Conservation (phyloP, 495 filamentous ascomycete genomes). For the Penicillium alfredii region DNA sequence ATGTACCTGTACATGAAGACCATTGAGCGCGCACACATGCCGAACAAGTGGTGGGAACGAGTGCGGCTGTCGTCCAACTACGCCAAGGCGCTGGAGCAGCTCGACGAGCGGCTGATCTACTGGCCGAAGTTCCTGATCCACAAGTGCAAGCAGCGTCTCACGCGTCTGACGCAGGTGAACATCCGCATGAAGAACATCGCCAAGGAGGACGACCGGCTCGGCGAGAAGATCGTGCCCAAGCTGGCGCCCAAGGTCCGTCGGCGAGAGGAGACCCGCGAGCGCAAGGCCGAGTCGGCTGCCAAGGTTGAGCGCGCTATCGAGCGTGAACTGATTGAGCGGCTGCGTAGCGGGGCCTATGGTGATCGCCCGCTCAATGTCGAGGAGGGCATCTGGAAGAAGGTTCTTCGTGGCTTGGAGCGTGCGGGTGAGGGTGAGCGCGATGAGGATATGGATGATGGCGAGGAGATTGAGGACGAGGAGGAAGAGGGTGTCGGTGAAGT, state of each 20-base stretch:
- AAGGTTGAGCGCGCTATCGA: constrained; percentile 96
- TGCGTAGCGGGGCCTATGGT: constrained; percentile 90
- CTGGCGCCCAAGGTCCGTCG: constrained; percentile 88
- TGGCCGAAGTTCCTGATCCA: constrained; percentile 95
- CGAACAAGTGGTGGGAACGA: constrained; percentile 89
- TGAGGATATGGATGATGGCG: constrained; percentile 85
- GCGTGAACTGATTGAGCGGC: constrained; percentile 85
- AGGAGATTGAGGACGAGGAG: constrained; percentile 62
- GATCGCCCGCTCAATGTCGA: constrained; percentile 92
- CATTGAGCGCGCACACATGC: constrained; percentile 83
- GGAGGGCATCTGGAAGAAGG: constrained; percentile 95
- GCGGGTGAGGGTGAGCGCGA: constrained; percentile 79
- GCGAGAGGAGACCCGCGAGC: constrained; percentile 82
- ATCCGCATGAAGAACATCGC: constrained; percentile 79
- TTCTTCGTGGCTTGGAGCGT: constrained; percentile 81
- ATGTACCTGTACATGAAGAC: constrained; percentile 99
- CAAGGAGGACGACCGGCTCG: constrained; percentile 83
- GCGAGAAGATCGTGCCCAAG: constrained; percentile 82
- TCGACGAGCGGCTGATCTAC: constrained; percentile 85
- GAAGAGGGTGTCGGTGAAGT: constrained; percentile 68
- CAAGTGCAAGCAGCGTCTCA: constrained; percentile 97
- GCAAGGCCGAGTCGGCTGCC: constrained; percentile 88
- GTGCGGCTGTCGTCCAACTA: constrained; percentile 90
- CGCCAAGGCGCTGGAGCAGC: constrained; percentile 75
- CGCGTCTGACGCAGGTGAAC: constrained; percentile 85